Base-by-base conservation (phyloP, 2,329 filamentous ascomycete genomes). In the Dichotomopilus funicola region DNA sequence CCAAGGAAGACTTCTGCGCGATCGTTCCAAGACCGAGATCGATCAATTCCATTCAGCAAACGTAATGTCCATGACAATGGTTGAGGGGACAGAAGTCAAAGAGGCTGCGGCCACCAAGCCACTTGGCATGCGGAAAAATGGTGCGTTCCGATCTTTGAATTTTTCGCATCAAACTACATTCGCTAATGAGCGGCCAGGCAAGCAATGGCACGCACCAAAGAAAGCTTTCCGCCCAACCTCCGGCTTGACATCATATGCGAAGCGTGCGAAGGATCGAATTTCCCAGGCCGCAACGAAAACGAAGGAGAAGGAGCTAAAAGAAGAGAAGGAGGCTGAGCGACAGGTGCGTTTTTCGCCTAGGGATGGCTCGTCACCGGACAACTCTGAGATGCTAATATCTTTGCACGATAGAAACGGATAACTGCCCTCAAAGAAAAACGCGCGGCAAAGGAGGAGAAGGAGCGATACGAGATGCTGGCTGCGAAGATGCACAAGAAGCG, bases 401-500 rank as follows among this genome's bases (percentile, higher is more conserved):
- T 40, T 37, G 5, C 11, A 9, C 41, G 61, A 53, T 67, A 96
- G 89, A 79, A 81, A 68, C 85, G 85, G 63, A 83, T 94, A 53
- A 81, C 91, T 67, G 80, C 80, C 9, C 88, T 97, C 68, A 91
- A 88, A 67, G 90, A 95, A 61, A 91, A 87, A 72, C 82, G 89
- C 63, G 87, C 84, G 19, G 88, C 86, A 51, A 97, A 96, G 79
- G 91, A 90, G 66, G 94, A 97, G 77, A 91, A 88, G 72, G 90
- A 91, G 67, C 80, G 92, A 63, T 97, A 92, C 69, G 89, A 91
- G 71, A 89, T 91, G 77, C 83, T 99, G 83, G 92, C 91, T 19
- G 89, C 91, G 75, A 97, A 94, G 77, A 97, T 99, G 94, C 92
- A 97, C 76, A 85, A 83, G 73, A 97, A 96, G 80, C 81, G 91